phyloP scores from a whole-genome alignment of 495 filamentous ascomycete genomes.

The Xylaria curta region DNA sequence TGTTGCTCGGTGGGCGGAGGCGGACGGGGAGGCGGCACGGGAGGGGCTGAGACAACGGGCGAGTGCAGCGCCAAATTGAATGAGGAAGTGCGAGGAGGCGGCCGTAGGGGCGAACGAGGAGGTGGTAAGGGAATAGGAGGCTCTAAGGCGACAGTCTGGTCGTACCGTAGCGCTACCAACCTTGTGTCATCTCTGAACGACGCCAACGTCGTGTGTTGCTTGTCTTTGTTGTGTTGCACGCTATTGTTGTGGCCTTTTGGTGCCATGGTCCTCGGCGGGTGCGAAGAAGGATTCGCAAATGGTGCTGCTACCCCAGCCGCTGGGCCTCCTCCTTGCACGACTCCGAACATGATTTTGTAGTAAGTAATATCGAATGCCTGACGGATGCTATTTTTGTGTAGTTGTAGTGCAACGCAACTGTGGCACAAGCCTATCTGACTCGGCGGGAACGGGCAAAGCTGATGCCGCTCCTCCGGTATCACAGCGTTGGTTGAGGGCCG shows the following conservation, averaged over 20 bases:
- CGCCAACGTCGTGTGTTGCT: conserved; percentile 41
- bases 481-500: conserved; percentile 16
- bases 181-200: conserved; percentile 55
- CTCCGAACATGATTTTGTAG: conserved; percentile 17
- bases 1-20: conserved; percentile 55
- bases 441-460: conserved; percentile 1
- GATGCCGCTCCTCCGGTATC: conserved; percentile 18
- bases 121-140: conserved; percentile 61
- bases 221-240: conserved; percentile 39
- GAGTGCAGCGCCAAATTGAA: conserved; percentile 25
- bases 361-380: conserved; percentile 7
- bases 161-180: conserved; percentile 61
- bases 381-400: conserved; percentile 14
- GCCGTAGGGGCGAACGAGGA: conserved; percentile 41
- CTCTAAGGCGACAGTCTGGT: conserved; percentile 60
- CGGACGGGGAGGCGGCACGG: conserved; percentile 47
- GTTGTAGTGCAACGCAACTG: neutral
- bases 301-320: conserved; percentile 16
- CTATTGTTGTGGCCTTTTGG: conserved; percentile 38
- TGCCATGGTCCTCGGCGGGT: neutral
- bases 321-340: conserved; percentile 16
- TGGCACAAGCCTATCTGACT: neutral
- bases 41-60: conserved; percentile 31
- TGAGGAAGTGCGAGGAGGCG: conserved; percentile 38
- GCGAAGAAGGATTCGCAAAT: conserved; percentile 22